Conservation (phyloP, 441 rosid species). For the Pelargonium australe region DNA sequence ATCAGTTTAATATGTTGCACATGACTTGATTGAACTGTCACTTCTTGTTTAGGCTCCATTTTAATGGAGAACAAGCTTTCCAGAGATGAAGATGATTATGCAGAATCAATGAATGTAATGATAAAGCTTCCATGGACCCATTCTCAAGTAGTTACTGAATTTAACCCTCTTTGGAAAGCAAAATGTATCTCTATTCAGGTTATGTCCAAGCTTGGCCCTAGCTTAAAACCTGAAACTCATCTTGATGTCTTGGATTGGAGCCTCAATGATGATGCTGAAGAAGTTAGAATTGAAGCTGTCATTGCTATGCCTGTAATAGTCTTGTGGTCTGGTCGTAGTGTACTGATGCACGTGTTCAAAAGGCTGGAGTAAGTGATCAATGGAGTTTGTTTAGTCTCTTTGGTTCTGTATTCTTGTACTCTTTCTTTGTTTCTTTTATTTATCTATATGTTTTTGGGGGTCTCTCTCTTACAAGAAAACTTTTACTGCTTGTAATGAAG, state of each 20-base stretch:
- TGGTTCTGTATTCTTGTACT: too few species aligned
- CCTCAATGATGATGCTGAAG: slow-evolving; percentile 68
- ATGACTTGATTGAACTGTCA: slow-evolving; percentile 9
- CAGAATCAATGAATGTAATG: slow-evolving; percentile 39
- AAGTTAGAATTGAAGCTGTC: slow-evolving; percentile 71
- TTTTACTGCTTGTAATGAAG: too few species aligned
- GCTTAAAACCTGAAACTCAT: slow-evolving; percentile 36
- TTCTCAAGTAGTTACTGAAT: slow-evolving; percentile 36
- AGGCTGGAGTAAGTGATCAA: slow-evolving; percentile 70
- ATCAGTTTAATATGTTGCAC: not conserved
- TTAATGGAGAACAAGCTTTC: slow-evolving; percentile 40
- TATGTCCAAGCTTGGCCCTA: slow-evolving; percentile 59
- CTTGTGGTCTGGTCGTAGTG: slow-evolving; percentile 52
- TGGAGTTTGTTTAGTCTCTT: slow-evolving; percentile 11
- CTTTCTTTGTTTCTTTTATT: slow-evolving; percentile 4
- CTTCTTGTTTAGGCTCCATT: slow-evolving; percentile 32
- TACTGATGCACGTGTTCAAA: slow-evolving; percentile 44
- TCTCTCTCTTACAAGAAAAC: not conserved
- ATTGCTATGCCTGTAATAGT: slow-evolving; percentile 66
- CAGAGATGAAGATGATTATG: slow-evolving; percentile 34
- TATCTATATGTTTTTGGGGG: not conserved
- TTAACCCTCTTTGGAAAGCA: slow-evolving; percentile 43
- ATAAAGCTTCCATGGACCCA: slow-evolving; percentile 86
- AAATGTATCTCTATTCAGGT: slow-evolving; percentile 68
- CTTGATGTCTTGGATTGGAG: slow-evolving; percentile 64